Percentiles rank a stretch among this genome's conserved stretches.
Conservation (phyloP, 2,329 filamentous ascomycete species). For the Fusarium oligoseptatum region DNA sequence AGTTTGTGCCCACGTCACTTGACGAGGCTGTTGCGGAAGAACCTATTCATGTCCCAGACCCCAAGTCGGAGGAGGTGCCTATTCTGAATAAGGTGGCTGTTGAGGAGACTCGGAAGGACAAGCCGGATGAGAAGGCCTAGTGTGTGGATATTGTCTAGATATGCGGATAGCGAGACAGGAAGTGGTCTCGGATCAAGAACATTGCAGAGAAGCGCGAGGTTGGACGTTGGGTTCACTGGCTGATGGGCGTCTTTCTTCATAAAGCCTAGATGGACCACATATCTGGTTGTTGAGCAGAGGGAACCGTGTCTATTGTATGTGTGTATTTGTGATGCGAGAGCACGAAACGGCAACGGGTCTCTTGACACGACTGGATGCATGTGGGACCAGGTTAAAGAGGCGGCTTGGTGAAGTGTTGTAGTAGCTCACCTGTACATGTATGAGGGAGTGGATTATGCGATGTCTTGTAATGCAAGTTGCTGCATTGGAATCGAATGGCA, state of each 20-base stretch:
- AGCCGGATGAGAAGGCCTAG: conserved; percentile 16
- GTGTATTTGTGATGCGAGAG: conserved; percentile 7
- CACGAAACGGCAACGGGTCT: conserved; percentile 14
- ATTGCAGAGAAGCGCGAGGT: conserved; percentile 15
- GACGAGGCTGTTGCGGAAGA: conserved; percentile 67
- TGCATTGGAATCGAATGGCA: conserved; percentile 27
- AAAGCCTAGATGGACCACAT: conserved; percentile 1
- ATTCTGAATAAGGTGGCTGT: conserved; percentile 35
- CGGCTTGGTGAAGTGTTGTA: conserved; percentile 3
- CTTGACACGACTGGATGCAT: conserved; percentile 1
- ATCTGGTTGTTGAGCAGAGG: background rate
- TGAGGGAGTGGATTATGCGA: background rate
- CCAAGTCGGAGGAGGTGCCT: conserved; percentile 35
- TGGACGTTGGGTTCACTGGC: conserved; percentile 6
- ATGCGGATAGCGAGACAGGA: conserved; percentile 14
- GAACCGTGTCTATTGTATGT: conserved; percentile 9
- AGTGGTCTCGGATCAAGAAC: conserved; percentile 18
- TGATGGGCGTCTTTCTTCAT: conserved; percentile 5
- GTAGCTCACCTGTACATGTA: conserved; percentile 17
- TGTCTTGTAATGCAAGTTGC: conserved; percentile 5
- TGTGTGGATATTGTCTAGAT: conserved; percentile 11
- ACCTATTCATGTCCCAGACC: conserved; percentile 53
- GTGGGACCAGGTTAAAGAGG: background rate
- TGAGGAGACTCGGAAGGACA: conserved; percentile 35
- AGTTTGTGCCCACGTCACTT: conserved; percentile 67